A percentile compares a stretch with the other conserved stretches of the same genome.
phyloP scores from a whole-genome alignment of 805 yeast genomes.

The Yamadazyma sp. region DNA sequence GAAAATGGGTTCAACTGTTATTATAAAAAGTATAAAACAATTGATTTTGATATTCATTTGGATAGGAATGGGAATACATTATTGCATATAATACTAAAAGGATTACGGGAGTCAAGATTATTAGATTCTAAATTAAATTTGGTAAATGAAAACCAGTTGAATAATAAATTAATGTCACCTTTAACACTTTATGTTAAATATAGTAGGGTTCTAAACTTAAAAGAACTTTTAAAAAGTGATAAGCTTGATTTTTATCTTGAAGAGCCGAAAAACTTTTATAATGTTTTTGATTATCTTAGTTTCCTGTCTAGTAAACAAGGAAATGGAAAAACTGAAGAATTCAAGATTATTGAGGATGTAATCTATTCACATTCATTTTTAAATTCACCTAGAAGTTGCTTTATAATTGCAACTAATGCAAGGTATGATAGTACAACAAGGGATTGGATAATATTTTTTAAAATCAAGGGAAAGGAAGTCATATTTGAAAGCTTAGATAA shows the following conservation, averaged over 20 bases:
- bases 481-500: conserved; percentile 16
- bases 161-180: conserved; percentile 62
- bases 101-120: conserved; percentile 32
- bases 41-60: conserved; percentile 58
- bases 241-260: conserved; percentile 39
- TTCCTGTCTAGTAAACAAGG: conserved; percentile 29
- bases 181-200: conserved; percentile 68
- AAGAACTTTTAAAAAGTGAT: conserved; percentile 45
- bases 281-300: conserved; percentile 37
- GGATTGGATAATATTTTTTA: conserved; percentile 33
- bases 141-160: conserved; percentile 54
- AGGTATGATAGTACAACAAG: conserved; percentile 26
- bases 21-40: conserved; percentile 23
- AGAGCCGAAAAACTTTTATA: conserved; percentile 31
- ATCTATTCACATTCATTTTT: conserved; percentile 19
- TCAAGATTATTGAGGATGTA: conserved; percentile 21
- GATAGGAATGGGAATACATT: conserved; percentile 75
- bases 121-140: conserved; percentile 28
- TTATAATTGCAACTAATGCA: conserved; percentile 32
- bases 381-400: no score
- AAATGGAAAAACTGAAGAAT: conserved; percentile 15
- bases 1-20: conserved; percentile 44
- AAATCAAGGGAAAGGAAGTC: not conserved
- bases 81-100: conserved; percentile 63
- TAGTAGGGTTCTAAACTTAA: conserved; percentile 59